Evolutionary conservation across 202 grass and related monocot species (phyloP).

Genomic region (Carex arenaria): DNA sequence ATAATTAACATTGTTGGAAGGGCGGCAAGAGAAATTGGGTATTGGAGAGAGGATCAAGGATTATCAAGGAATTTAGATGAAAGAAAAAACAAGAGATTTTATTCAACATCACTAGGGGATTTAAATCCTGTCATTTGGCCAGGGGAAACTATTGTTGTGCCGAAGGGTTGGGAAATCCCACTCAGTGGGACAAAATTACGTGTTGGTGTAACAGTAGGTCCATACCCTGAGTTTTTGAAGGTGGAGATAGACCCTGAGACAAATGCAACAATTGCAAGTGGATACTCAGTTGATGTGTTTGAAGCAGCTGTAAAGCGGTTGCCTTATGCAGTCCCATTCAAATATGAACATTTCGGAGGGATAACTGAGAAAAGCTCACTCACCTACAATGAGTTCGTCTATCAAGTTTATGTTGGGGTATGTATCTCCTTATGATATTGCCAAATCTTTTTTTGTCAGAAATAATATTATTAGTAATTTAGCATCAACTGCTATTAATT

Average conservation of each 20-base stretch:
- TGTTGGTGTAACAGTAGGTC: slow-evolving; percentile 33
- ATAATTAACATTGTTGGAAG: slow-evolving; percentile 58
- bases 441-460: too few species aligned
- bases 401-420: too few species aligned
- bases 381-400: slow-evolving; percentile 27
- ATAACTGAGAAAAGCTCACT: not conserved
- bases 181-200: slow-evolving; percentile 25
- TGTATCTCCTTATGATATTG: too few species aligned
- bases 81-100: too few species aligned
- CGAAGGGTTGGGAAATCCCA: slow-evolving; percentile 53
- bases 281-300: slow-evolving; percentile 77
- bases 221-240: not conserved
- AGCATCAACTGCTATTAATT: too few species aligned
- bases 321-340: slow-evolving; percentile 29
- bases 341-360: slow-evolving; percentile 15
- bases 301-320: slow-evolving; percentile 35
- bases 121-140: slow-evolving; percentile 50
- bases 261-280: slow-evolving; percentile 35
- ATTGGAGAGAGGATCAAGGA: slow-evolving; percentile 35
- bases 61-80: not conserved
- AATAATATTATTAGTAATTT: too few species aligned
- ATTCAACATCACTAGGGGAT: not conserved
- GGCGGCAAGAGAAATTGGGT: slow-evolving; percentile 34
- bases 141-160: not conserved
- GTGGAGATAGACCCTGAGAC: not conserved